phyloP scores from a whole-genome alignment of 2,329 filamentous ascomycete species.

The Aspergillaceae sp. region DNA sequence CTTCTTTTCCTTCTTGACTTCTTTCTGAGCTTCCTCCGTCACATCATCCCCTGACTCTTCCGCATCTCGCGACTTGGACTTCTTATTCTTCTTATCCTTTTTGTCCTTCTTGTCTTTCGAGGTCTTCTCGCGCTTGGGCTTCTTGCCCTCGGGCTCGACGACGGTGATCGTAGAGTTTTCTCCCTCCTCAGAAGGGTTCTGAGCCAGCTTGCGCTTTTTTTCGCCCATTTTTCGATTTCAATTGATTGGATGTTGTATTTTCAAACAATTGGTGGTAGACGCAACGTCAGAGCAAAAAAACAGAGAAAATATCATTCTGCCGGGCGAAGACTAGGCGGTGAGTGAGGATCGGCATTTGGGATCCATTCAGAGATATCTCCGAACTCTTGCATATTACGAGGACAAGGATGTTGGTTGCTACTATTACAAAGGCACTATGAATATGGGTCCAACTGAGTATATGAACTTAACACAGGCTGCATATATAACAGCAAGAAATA shows the following conservation, averaged over 20 bases:
- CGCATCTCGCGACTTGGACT: slow-evolving; percentile 3
- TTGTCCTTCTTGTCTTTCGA: slow-evolving; percentile 16
- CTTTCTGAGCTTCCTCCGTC: slow-evolving; percentile 3
- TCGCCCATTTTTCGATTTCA: slow-evolving; percentile 20
- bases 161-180: background rate
- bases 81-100: slow-evolving; percentile 16
- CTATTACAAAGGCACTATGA: no score
- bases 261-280: background rate
- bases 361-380: background rate
- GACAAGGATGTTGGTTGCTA: no score
- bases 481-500: no score
- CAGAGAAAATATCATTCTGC: slow-evolving; percentile 15
- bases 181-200: slow-evolving; percentile 17
- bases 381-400: background rate
- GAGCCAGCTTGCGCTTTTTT: slow-evolving; percentile 33
- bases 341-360: slow-evolving; percentile 1
- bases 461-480: no score
- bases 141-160: slow-evolving; percentile 23
- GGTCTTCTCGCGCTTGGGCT: slow-evolving; percentile 24
- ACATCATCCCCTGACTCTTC: slow-evolving; percentile 4
- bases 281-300: background rate
- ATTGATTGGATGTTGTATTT: slow-evolving; percentile 1
- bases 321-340: slow-evolving; percentile 18
- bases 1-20: slow-evolving; percentile 5
- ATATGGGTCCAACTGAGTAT: no score